phyloP scores from a whole-genome alignment of 2,329 filamentous ascomycete genomes.

The Cladosporium austrohemisphaericum region DNA sequence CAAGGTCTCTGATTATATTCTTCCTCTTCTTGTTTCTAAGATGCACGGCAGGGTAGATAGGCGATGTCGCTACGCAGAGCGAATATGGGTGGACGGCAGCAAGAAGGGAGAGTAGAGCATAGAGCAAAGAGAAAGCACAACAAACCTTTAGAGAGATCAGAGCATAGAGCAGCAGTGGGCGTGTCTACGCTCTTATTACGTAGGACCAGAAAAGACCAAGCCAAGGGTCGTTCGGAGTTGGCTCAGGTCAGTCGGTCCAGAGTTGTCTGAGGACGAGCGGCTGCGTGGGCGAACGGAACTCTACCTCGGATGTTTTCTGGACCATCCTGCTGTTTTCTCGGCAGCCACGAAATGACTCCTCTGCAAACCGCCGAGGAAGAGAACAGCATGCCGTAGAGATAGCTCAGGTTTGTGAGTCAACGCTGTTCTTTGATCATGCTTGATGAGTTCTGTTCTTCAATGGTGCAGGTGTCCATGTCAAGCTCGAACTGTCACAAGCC shows the following conservation, averaged over 20 bases:
- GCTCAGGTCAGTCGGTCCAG: neutral
- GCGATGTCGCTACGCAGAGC: no score
- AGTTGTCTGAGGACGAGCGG: constrained; percentile 10
- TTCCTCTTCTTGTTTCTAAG: neutral
- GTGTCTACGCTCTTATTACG: constrained; percentile 9
- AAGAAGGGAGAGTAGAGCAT: neutral
- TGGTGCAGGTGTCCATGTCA: neutral
- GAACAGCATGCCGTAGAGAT: neutral
- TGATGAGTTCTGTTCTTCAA: neutral
- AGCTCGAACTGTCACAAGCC: neutral
- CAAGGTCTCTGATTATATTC: no score
- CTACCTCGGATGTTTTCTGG: constrained; percentile 10
- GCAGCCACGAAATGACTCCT: neutral
- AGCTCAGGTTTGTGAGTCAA: neutral
- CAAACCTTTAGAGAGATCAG: constrained; percentile 2
- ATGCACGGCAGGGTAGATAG: no score
- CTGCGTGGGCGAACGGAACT: constrained; percentile 11
- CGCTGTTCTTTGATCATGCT: neutral
- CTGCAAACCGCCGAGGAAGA: neutral
- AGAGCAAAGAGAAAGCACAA: neutral
- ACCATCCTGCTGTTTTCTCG: neutral
- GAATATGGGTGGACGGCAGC: neutral
- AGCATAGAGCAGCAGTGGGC: neutral
- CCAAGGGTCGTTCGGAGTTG: constrained; percentile 6
- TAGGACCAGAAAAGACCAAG: constrained; percentile 4